phyloP scores from a whole-genome alignment of 2,329 filamentous ascomycete species.

The Fusarium newnesense region DNA sequence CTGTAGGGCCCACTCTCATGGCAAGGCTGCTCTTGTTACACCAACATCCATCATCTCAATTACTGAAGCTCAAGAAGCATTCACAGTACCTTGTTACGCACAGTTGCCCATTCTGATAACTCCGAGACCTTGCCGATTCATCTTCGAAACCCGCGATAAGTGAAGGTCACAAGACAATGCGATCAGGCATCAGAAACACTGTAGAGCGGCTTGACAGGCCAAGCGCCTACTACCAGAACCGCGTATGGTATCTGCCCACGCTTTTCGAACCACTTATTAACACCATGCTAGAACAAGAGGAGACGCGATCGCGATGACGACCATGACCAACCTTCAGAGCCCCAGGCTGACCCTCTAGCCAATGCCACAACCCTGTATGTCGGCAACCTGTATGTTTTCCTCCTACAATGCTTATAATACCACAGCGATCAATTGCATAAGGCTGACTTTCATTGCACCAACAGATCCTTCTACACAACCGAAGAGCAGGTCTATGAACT shows the following conservation, averaged over 20 bases:
- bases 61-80: conserved; percentile 1
- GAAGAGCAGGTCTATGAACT: conserved; percentile 99
- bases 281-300: conserved; percentile 71
- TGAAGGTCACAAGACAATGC: conserved; percentile 51
- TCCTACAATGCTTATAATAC: not conserved
- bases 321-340: conserved; percentile 61
- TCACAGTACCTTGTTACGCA: not conserved
- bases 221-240: conserved; percentile 89
- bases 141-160: not conserved
- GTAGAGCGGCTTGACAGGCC: conserved; percentile 93
- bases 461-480: conserved; percentile 94
- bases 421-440: not conserved
- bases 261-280: conserved; percentile 7
- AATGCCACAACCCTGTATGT: conserved; percentile 96
- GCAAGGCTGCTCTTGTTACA: conserved; percentile 27
- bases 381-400: conserved; percentile 78
- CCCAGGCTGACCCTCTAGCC: conserved; percentile 74
- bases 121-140: not conserved
- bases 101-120: not conserved
- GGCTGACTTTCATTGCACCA: conserved; percentile 27
- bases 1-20: conserved; percentile 11
- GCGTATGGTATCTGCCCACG: conserved; percentile 64
- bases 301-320: conserved; percentile 71
- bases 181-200: conserved; percentile 68
- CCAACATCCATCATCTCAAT: conserved; percentile 22